Percentiles rank a stretch among this genome's conserved stretches.
Evolutionary conservation across 495 filamentous ascomycete species (phyloP).

Genomic region (Filosporella fistucella): DNA sequence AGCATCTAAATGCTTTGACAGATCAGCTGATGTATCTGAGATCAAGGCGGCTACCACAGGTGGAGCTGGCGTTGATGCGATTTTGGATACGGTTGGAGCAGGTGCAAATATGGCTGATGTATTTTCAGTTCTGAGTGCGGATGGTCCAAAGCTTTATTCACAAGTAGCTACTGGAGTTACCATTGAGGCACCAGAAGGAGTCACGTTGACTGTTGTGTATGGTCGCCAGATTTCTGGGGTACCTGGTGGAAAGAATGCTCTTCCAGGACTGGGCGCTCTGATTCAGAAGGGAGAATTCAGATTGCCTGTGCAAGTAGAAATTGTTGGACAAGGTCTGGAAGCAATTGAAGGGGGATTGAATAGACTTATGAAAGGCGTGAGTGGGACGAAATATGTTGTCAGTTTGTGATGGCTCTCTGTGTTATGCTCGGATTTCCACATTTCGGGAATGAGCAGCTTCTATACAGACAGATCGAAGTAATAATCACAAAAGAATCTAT

Average conservation of each 20-base stretch:
- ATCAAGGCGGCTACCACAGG: slow-evolving; percentile 23
- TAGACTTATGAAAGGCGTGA: slow-evolving; percentile 36
- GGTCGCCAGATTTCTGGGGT: slow-evolving; percentile 29
- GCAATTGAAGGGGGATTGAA: slow-evolving; percentile 40
- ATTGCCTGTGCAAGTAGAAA: slow-evolving; percentile 36
- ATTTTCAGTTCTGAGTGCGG: slow-evolving; percentile 4
- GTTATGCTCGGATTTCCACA: no score
- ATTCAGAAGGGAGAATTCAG: slow-evolving; percentile 34
- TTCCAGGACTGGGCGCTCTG: slow-evolving; percentile 32
- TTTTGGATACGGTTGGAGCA: slow-evolving; percentile 26
- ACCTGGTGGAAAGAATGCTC: neutral
- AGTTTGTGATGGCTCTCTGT: no score
- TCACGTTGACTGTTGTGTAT: slow-evolving; percentile 34
- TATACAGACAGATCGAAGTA: no score
- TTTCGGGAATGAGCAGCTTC: no score
- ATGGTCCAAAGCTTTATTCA: neutral
- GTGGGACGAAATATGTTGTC: slow-evolving; percentile 40
- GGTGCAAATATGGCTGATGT: slow-evolving; percentile 27
- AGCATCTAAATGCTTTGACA: slow-evolving; percentile 30
- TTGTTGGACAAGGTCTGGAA: slow-evolving; percentile 39
- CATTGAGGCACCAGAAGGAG: slow-evolving; percentile 28
- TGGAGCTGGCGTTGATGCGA: slow-evolving; percentile 34
- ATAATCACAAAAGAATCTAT: no score
- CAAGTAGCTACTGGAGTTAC: slow-evolving; percentile 13
- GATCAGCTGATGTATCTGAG: neutral